Evolutionary conservation across 345 rosid species (phyloP).

Genomic region (Populus simonii): DNA sequence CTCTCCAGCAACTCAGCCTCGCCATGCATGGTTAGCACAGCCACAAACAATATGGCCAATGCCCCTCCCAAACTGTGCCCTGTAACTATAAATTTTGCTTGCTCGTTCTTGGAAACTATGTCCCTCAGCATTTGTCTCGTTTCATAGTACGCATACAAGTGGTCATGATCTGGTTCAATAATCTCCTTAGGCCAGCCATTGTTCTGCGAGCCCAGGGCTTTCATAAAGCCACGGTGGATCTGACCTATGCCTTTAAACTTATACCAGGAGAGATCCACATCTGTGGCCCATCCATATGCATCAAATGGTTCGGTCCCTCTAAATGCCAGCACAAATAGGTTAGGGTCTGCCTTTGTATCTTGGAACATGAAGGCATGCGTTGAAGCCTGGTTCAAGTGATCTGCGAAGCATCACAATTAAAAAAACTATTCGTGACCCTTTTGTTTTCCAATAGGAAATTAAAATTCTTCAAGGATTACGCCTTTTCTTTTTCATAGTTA

Average conservation of each 20-base stretch:
- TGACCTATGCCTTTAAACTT: not conserved
- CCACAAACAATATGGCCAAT: conserved; percentile 37
- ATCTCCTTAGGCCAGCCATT: conserved; percentile 39
- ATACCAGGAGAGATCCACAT: not conserved
- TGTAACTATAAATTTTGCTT: conserved; percentile 43
- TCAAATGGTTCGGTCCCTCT: not conserved
- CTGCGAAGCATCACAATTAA: not conserved
- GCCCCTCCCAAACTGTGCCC: conserved; percentile 68
- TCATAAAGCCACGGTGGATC: not conserved
- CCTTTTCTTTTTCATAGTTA: not conserved
- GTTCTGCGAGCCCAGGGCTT: not conserved
- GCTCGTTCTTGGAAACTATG: conserved; percentile 25
- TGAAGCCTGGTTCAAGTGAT: not conserved
- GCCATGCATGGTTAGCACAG: conserved; percentile 37
- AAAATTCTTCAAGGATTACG: no score
- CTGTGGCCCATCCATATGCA: not conserved
- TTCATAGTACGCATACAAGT: conserved; percentile 40
- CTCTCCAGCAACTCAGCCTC: conserved; percentile 41
- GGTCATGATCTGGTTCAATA: conserved; percentile 12
- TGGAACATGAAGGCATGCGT: not conserved
- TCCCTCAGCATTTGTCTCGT: conserved; percentile 32
- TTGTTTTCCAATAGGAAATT: not conserved
- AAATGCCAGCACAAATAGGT: not conserved
- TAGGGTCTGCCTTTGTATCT: not conserved
- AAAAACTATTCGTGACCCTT: not conserved